These are phyloP conservation scores for Yarrowia sp. DNA, from an alignment of 805 yeast species.

Conservation along the genomic window DNA sequence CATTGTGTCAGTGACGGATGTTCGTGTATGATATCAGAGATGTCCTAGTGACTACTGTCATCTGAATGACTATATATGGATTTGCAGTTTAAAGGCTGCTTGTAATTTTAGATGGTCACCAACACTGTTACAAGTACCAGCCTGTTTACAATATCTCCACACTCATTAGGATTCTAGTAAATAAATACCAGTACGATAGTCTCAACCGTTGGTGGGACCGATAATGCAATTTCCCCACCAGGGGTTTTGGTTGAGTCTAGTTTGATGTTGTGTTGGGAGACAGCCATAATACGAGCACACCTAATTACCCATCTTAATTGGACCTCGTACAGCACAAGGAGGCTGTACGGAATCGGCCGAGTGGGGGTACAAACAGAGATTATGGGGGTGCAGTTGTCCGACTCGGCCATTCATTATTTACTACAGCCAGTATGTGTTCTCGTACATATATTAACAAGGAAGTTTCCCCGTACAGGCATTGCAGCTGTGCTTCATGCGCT, in stretches of 20 bases:
- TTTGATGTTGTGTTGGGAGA: not conserved
- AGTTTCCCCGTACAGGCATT: not conserved
- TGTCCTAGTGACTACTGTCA: no score
- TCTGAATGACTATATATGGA: no score
- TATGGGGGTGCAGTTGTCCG: not conserved
- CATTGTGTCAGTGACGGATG: no score
- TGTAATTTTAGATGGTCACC: no score
- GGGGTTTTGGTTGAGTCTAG: conserved; percentile 8
- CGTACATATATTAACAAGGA: not conserved
- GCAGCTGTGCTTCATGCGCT: not conserved
- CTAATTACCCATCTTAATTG: not conserved
- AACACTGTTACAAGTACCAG: no score
- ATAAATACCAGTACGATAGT: no score
- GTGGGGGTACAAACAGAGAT: not conserved
- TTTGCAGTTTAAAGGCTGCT: no score
- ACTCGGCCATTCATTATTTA: not conserved
- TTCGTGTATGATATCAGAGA: no score
- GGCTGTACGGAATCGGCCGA: not conserved
- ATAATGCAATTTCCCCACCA: not conserved
- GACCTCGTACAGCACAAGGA: not conserved
- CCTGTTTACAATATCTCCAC: not conserved
- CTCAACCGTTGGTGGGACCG: not conserved
- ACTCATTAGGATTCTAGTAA: not conserved
- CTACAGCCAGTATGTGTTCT: no score
- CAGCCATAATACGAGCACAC: not conserved